These are phyloP conservation scores for Graphiopsis chlorocephala DNA, from an alignment of 2,329 filamentous ascomycete species.

Conservation along the genomic window DNA sequence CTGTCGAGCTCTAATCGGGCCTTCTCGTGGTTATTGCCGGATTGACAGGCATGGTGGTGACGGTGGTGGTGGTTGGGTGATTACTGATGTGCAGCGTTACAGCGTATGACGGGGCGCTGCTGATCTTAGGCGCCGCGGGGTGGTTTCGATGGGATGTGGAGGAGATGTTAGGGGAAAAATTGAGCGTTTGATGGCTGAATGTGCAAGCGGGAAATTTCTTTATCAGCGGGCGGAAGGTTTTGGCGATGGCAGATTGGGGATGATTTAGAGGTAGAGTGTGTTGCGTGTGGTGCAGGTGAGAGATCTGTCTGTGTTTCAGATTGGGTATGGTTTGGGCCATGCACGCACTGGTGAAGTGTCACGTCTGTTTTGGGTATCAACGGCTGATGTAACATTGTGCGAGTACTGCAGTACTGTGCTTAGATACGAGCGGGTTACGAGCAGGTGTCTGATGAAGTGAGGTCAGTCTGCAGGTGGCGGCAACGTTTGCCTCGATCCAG, in stretches of 20 bases:
- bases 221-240: not conserved
- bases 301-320: not conserved
- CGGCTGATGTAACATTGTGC: not conserved
- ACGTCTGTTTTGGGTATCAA: not conserved
- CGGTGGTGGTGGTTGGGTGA: not conserved
- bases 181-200: not conserved
- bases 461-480: not conserved
- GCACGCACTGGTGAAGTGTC: not conserved
- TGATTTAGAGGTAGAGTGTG: not conserved
- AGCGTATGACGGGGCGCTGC: not conserved
- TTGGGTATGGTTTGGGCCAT: not conserved
- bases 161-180: not conserved
- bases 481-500: not conserved
- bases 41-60: not conserved
- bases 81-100: not conserved
- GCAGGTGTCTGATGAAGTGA: not conserved
- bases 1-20: conserved; percentile 1
- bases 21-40: not conserved
- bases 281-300: not conserved
- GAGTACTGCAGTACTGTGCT: not conserved
- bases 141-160: not conserved
- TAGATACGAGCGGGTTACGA: not conserved
- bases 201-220: not conserved
- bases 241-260: not conserved
- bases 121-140: conserved; percentile 3